A percentile compares a stretch with the other conserved stretches of the same genome.
Conservation (phyloP, 805 yeast genomes). For the Candida chilensis region DNA sequence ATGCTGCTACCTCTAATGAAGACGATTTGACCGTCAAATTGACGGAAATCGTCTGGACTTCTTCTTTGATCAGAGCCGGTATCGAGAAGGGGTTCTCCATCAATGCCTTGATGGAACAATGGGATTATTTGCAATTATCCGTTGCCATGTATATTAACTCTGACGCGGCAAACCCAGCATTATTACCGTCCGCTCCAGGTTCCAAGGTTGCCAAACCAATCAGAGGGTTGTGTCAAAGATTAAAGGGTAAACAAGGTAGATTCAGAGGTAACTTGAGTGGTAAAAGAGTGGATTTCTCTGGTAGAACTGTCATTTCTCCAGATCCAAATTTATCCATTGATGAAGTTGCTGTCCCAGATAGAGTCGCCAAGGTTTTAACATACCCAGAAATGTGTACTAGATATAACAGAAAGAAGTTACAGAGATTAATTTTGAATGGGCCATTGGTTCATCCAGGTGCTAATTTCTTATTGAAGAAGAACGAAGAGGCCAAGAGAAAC, state of each 20-base stretch:
- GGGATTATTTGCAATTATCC: constrained; percentile 94
- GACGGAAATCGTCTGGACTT: constrained; percentile 95
- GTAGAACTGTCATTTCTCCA: constrained; percentile 96
- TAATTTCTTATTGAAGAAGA: constrained; percentile 74
- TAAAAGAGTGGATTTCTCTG: constrained; percentile 97
- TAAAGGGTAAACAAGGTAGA: constrained; percentile 98
- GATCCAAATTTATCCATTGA: constrained; percentile 94
- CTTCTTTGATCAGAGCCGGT: constrained; percentile 90
- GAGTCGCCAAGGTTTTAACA: constrained; percentile 91
- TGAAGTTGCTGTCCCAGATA: constrained; percentile 97
- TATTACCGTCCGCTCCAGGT: constrained; percentile 61
- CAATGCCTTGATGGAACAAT: constrained; percentile 93
- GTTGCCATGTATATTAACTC: constrained; percentile 97
- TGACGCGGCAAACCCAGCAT: constrained; percentile 80
- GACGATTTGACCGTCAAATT: constrained; percentile 94
- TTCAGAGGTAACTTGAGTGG: constrained; percentile 97
- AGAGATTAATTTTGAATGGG: constrained; percentile 68
- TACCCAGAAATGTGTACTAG: constrained; percentile 93
- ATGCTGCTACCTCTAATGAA: constrained; percentile 83
- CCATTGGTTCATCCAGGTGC: constrained; percentile 95
- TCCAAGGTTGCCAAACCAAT: constrained; percentile 68
- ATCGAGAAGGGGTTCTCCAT: constrained; percentile 91
- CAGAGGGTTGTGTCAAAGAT: constrained; percentile 92
- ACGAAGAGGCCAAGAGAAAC: constrained; percentile 82
- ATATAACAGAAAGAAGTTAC: constrained; percentile 75